A percentile compares a stretch with the other conserved stretches of the same genome.
These are phyloP conservation scores for Cryptococcus hybrid DNA, from an alignment of 1,284 basidiomycete genomes.

Conservation along the genomic window DNA sequence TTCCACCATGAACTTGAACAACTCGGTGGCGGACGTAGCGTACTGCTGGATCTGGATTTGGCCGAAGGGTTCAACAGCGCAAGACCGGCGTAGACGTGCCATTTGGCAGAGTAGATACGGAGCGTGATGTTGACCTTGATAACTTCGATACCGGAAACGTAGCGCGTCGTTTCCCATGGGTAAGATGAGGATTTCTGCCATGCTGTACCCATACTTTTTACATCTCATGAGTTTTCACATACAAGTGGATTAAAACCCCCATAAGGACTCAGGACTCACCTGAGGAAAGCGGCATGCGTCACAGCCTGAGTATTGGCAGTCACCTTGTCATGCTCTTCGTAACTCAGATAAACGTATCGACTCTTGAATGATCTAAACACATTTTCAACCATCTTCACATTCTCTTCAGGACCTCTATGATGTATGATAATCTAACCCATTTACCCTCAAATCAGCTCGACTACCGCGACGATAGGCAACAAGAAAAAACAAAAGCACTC, in stretches of 20 bases:
- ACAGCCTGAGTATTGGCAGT: constrained; percentile 99
- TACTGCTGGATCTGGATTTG: constrained; percentile 86
- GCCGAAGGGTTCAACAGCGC: constrained; percentile 97
- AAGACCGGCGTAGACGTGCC: constrained; percentile 98
- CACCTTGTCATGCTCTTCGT: constrained; percentile 93
- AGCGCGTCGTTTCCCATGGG: constrained; percentile 90
- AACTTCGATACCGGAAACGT: constrained; percentile 97
- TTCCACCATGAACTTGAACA: constrained; percentile 97
- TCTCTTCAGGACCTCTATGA: constrained; percentile 74
- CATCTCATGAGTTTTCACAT: background rate
- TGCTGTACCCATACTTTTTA: constrained; percentile 90
- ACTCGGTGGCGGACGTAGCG: constrained; percentile 75
- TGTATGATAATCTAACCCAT: constrained; percentile 74
- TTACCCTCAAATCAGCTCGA: background rate
- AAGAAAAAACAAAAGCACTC: constrained; percentile 28
- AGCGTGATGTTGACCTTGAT: constrained; percentile 97
- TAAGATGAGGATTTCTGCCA: constrained; percentile 79
- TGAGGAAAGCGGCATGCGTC: constrained; percentile 95
- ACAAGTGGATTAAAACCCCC: no score
- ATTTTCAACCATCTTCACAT: constrained; percentile 74
- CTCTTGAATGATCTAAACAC: constrained; percentile 80
- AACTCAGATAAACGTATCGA: constrained; percentile 87
- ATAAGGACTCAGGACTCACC: constrained; percentile 54
- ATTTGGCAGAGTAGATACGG: constrained; percentile 94
- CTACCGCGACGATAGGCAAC: background rate